A percentile compares a stretch with the other conserved stretches of the same genome.
Evolutionary conservation across 2,329 filamentous ascomycete species (phyloP).

Genomic region (Diaporthe ilicicola): DNA sequence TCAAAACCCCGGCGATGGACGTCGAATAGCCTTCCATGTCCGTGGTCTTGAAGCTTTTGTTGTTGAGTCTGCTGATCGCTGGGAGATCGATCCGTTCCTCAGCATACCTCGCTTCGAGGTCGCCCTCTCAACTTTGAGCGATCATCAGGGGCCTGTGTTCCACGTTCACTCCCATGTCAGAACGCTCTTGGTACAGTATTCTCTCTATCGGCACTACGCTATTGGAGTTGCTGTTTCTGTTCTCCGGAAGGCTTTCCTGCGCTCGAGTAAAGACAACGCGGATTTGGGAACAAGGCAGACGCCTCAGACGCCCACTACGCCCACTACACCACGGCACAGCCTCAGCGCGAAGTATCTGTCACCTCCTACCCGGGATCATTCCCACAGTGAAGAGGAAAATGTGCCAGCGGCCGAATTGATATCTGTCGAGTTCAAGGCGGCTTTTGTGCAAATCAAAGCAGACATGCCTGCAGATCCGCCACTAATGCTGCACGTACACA

Average conservation of each 20-base stretch:
- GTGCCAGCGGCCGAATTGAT: constrained; percentile 69
- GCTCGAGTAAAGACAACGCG: constrained; percentile 53
- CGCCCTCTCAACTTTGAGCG: constrained; percentile 83
- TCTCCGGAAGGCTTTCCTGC: constrained; percentile 74
- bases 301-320: constrained; percentile 38
- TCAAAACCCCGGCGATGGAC: constrained; percentile 73
- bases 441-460: constrained; percentile 86
- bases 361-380: constrained; percentile 48
- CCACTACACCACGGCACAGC: constrained; percentile 33
- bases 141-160: constrained; percentile 86
- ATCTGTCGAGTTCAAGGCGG: constrained; percentile 82
- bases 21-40: constrained; percentile 81
- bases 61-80: constrained; percentile 84
- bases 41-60: constrained; percentile 90
- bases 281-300: constrained; percentile 38
- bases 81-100: constrained; percentile 87
- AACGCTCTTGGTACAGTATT: constrained; percentile 86
- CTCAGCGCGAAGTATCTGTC: constrained; percentile 43
- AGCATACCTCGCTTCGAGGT: constrained; percentile 88
- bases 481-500: constrained; percentile 89
- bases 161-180: constrained; percentile 85
- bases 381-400: constrained; percentile 44
- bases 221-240: constrained; percentile 83
- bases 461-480: constrained; percentile 89
- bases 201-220: constrained; percentile 91